Base-by-base conservation (phyloP, 2,329 filamentous ascomycete genomes). In the Penicillium carneum region DNA sequence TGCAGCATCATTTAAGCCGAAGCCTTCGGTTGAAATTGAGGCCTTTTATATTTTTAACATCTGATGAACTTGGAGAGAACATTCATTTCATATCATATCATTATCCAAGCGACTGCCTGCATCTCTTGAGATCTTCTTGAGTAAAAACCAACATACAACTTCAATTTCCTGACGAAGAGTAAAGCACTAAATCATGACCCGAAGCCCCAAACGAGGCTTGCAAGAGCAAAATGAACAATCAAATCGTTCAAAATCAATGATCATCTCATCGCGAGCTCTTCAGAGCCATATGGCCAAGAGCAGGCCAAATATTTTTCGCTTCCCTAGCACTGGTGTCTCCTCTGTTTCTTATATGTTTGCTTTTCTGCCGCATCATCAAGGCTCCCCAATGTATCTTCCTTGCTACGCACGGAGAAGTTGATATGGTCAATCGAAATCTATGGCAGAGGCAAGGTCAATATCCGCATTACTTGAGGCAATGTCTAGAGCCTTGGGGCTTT, bases 371-470 rank as follows among this genome's bases (percentile, higher is more conserved):
- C 23, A 26, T 26, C 23, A 26, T 26, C 23, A 26, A 26, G 23
- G 23, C 5, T 26, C 23, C 23, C 5, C 23, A 6, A 26, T 26
- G 23, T 26, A 26, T 26, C 23, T 26, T 26, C 23, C 23, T 26
- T 26, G 23, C 83, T 82, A 1, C 80, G 79, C 18, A 84, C 75
- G 4, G 83, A 82, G 53, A 86, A 77, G 70, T 87, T 86, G 63
- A 84, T 78, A 64, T 86, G 81, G n/a, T 77, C 84, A 53, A 87
- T 84, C 84, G 62, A 81, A 80, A 69, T 86, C 84, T 69, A 86
- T 82, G 23, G 79, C 80, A 0, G 83, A 81, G 10, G 85, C 78
- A 1, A 87, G 77, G 20, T 87, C 84, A 49, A 87, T 26, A 1
- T 84, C 84, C 1, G 84, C 84, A 46, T 86, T 77, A 55, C 82